phyloP scores from a whole-genome alignment of 2,329 filamentous ascomycete species.

The Ophiostoma australiae region DNA sequence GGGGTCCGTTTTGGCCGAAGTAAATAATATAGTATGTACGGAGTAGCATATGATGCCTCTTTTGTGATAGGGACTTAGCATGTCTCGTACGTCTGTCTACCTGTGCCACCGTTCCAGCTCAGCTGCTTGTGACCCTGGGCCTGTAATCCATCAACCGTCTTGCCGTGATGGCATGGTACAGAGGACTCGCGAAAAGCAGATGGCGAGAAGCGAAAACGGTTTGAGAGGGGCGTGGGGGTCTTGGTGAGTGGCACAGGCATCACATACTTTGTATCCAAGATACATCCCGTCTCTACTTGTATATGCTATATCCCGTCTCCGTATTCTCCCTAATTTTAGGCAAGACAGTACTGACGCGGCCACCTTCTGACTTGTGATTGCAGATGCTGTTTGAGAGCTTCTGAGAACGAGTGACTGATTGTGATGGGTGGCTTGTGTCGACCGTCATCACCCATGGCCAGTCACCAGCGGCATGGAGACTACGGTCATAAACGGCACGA shows the following conservation, averaged over 20 bases:
- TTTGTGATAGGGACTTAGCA: background rate
- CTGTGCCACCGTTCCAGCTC: background rate
- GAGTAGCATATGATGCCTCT: background rate
- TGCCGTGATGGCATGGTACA: slow-evolving; percentile 1
- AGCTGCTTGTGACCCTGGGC: background rate
- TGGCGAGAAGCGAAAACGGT: background rate
- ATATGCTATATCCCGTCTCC: background rate
- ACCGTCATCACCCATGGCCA: background rate
- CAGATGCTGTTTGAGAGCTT: background rate
- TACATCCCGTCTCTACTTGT: background rate
- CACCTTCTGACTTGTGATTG: background rate
- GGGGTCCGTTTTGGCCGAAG: background rate
- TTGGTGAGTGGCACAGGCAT: slow-evolving; percentile 3
- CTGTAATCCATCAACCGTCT: background rate
- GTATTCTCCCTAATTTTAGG: background rate
- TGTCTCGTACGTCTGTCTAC: background rate
- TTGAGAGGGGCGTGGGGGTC: slow-evolving; percentile 7
- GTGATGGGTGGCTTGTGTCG: background rate
- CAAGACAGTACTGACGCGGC: background rate
- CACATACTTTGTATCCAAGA: background rate
- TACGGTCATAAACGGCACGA: slow-evolving; percentile 5
- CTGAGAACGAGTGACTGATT: background rate
- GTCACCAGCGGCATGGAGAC: background rate
- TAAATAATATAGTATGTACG: no score
- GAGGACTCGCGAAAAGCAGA: background rate